Evolutionary conservation across 306 rosid genomes (phyloP).

Genomic region (Inga laurina): DNA sequence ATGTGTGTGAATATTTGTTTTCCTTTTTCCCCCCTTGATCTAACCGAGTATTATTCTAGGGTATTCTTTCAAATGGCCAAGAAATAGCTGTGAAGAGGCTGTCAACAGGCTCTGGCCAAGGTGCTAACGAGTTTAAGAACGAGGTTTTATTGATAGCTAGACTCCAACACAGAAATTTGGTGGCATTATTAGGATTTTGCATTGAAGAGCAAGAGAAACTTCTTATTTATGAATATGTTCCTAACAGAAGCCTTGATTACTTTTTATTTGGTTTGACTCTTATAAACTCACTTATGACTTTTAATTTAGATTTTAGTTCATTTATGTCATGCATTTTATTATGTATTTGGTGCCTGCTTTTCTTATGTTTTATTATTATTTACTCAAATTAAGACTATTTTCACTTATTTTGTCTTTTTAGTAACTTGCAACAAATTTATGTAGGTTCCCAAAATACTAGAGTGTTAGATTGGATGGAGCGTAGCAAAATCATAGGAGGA

Average conservation of each 20-base stretch:
- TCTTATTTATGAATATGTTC: background rate
- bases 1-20: background rate
- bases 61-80: background rate
- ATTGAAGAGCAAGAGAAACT: background rate
- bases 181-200: background rate
- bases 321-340: background rate
- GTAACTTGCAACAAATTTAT: background rate
- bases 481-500: background rate
- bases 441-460: background rate
- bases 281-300: background rate
- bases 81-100: background rate
- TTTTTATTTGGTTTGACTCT: background rate
- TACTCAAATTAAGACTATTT: background rate
- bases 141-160: background rate
- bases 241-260: background rate
- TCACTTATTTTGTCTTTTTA: background rate
- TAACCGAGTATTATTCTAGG: background rate
- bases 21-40: background rate
- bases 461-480: background rate
- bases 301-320: background rate
- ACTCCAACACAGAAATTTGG: background rate
- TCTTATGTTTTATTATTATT: background rate
- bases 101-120: background rate
- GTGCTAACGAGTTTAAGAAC: background rate
- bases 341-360: background rate